Conservation (phyloP, 495 filamentous ascomycete species). For the Aspergillus cristatus region DNA sequence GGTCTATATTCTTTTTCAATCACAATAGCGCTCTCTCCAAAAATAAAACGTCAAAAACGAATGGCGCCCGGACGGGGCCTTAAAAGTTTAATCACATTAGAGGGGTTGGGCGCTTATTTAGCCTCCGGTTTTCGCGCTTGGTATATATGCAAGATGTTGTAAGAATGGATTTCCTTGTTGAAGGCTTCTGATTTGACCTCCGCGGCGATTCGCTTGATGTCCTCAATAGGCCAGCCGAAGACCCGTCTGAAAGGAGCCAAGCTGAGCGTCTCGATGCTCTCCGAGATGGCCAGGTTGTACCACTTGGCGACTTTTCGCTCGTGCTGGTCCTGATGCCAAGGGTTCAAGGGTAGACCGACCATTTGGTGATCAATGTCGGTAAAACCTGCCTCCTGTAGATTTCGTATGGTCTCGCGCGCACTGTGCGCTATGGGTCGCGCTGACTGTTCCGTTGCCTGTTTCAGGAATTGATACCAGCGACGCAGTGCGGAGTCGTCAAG, state of each 20-base stretch:
- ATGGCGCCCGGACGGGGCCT: too few relatives aligned
- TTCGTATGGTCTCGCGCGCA: conserved; percentile 46
- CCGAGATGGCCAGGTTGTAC: conserved; percentile 71
- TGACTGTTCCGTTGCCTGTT: conserved; percentile 57
- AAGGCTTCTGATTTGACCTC: conserved; percentile 64
- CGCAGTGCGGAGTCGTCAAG: conserved; percentile 41
- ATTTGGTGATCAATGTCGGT: conserved; percentile 69
- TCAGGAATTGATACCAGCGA: conserved; percentile 62
- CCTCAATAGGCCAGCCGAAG: conserved; percentile 51
- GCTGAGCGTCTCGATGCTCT: conserved; percentile 64
- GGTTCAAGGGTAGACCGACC: conserved; percentile 65
- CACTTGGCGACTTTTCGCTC: conserved; percentile 66
- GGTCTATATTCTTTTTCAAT: too few relatives aligned
- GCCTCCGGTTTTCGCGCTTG: conserved; percentile 34
- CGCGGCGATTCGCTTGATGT: conserved; percentile 51
- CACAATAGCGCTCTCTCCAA: too few relatives aligned
- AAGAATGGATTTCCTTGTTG: conserved; percentile 56
- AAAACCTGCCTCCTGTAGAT: conserved; percentile 67
- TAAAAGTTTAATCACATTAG: too few relatives aligned
- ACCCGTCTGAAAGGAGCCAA: conserved; percentile 66
- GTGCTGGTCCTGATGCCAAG: conserved; percentile 65
- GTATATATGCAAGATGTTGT: conserved; percentile 59
- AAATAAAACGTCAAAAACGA: too few relatives aligned
- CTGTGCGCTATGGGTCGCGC: conserved; percentile 61
- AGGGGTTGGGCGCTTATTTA: conserved; percentile 2